Evolutionary conservation across 2,329 filamentous ascomycete genomes (phyloP).

Genomic region (Beauveria caledonica): DNA sequence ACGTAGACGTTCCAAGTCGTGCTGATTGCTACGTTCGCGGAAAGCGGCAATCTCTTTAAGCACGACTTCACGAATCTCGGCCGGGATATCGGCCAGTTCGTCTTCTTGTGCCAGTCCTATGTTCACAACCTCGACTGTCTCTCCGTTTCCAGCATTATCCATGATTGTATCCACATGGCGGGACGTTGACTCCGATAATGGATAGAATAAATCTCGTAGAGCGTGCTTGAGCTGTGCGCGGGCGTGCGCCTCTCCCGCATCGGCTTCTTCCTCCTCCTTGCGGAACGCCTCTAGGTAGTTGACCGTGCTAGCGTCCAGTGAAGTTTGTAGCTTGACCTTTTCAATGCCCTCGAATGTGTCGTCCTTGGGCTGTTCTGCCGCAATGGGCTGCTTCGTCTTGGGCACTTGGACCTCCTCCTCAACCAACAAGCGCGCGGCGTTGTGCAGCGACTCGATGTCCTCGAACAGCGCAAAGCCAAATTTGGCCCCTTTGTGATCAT

Average conservation of each 20-base stretch:
- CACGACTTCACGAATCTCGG: slow-evolving; percentile 92
- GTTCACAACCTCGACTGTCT: slow-evolving; percentile 76
- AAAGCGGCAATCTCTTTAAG: slow-evolving; percentile 92
- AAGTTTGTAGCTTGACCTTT: slow-evolving; percentile 62
- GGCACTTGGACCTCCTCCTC: slow-evolving; percentile 79
- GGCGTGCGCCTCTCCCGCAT: slow-evolving; percentile 61
- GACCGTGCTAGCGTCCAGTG: slow-evolving; percentile 73
- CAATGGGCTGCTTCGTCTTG: slow-evolving; percentile 59
- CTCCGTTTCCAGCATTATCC: slow-evolving; percentile 55
- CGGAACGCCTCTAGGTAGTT: slow-evolving; percentile 82
- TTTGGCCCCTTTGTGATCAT: slow-evolving; percentile 70
- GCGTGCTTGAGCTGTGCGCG: slow-evolving; percentile 59
- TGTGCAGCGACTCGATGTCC: slow-evolving; percentile 77
- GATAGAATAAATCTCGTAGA: slow-evolving; percentile 65
- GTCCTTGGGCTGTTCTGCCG: slow-evolving; percentile 34
- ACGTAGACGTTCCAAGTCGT: slow-evolving; percentile 79
- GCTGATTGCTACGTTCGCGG: slow-evolving; percentile 78
- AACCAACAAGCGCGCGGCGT: slow-evolving; percentile 75
- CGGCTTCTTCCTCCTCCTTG: slow-evolving; percentile 51
- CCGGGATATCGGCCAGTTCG: slow-evolving; percentile 88
- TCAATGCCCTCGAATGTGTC: slow-evolving; percentile 49
- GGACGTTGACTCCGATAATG: slow-evolving; percentile 35
- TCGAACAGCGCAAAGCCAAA: slow-evolving; percentile 97
- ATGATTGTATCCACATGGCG: slow-evolving; percentile 65
- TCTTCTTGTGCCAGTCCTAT: slow-evolving; percentile 84